Conservation (phyloP, 1,284 basidiomycete species). For the Moesziomyces antarcticus region DNA sequence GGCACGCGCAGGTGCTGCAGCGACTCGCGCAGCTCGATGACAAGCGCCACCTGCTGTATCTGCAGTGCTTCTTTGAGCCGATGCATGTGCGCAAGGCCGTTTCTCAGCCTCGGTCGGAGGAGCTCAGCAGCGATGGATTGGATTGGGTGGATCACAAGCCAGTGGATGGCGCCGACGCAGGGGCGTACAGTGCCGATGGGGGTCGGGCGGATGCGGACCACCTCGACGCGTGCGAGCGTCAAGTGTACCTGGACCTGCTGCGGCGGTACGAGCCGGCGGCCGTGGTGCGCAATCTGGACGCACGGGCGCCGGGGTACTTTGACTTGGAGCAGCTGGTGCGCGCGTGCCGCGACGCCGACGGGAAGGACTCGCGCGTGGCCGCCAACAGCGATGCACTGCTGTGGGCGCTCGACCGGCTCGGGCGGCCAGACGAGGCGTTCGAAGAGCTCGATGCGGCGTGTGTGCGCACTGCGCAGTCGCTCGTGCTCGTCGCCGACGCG, state of each 20-base stretch:
- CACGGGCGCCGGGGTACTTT: slow-evolving; percentile 73
- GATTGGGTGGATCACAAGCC: slow-evolving; percentile 13
- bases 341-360: slow-evolving; percentile 73
- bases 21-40: slow-evolving; percentile 68
- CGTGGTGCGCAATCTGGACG: slow-evolving; percentile 77
- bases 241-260: slow-evolving; percentile 79
- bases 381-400: slow-evolving; percentile 81
- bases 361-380: slow-evolving; percentile 27
- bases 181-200: slow-evolving; percentile 28
- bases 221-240: slow-evolving; percentile 72
- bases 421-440: slow-evolving; percentile 73
- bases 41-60: slow-evolving; percentile 79
- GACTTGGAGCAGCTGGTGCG: slow-evolving; percentile 74
- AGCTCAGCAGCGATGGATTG: slow-evolving; percentile 61
- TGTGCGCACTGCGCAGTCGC: slow-evolving; percentile 54
- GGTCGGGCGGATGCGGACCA: slow-evolving; percentile 58
- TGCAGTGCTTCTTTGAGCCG: slow-evolving; percentile 79
- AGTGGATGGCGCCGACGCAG: background rate
- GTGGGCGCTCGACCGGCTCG: slow-evolving; percentile 80
- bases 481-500: slow-evolving; percentile 11
- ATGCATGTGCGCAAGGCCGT: slow-evolving; percentile 69
- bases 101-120: slow-evolving; percentile 10
- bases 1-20: slow-evolving; percentile 73
- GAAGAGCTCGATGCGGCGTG: slow-evolving; percentile 46
- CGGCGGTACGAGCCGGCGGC: slow-evolving; percentile 77